Evolutionary conservation across 169 alveolate genomes (phyloP).

Genomic region (Miamiensis avidus): DNA sequence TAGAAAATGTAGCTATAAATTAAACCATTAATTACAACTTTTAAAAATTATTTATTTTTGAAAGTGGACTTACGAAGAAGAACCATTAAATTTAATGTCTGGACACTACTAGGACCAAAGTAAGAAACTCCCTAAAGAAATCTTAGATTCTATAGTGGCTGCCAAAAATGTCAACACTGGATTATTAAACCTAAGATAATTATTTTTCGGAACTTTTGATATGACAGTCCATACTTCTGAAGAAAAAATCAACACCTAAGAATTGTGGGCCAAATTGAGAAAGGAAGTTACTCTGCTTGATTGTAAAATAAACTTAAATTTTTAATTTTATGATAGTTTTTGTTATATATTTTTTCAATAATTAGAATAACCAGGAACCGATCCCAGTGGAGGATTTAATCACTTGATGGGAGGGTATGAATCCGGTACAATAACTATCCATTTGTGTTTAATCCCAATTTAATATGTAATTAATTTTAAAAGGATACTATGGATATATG

Average conservation of each 20-base stretch:
- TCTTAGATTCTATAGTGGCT: not conserved
- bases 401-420: not conserved
- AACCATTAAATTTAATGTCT: not conserved
- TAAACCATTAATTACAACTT: too few species aligned
- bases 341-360: too few species aligned
- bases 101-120: not conserved
- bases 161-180: not conserved
- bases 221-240: not conserved
- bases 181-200: not conserved
- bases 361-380: not conserved
- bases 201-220: not conserved
- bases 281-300: not conserved
- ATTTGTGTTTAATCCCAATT: too few species aligned
- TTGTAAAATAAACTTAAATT: not conserved
- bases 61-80: not conserved
- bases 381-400: not conserved
- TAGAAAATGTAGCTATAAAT: constrained; percentile 9
- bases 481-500: not conserved
- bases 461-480: too few species aligned
- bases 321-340: too few species aligned
- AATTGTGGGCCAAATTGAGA: not conserved
- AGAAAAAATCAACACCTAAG: not conserved
- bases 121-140: not conserved
- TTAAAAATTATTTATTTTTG: too few species aligned
- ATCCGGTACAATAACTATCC: not conserved